Percentiles rank a stretch among this genome's conserved stretches.
These are phyloP conservation scores for Biscogniauxia sp. DNA, from an alignment of 2,329 filamentous ascomycete species.

Conservation along the genomic window DNA sequence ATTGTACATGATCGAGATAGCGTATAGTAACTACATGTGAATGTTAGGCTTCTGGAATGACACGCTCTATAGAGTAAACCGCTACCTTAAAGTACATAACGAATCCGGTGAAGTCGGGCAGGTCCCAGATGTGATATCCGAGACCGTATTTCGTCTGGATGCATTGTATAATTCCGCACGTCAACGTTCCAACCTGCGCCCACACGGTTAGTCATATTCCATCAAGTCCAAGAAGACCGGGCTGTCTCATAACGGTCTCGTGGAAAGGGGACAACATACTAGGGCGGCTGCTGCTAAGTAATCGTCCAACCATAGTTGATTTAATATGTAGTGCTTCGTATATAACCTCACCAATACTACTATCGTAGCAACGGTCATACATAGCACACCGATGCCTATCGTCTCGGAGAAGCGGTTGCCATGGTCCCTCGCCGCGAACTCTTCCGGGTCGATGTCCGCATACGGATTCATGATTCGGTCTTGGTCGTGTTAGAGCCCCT, in stretches of 20 bases:
- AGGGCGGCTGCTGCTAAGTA: slow-evolving; percentile 15
- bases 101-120: not conserved
- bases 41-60: slow-evolving; percentile 6
- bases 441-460: not conserved
- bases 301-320: slow-evolving; percentile 18
- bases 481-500: not conserved
- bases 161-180: slow-evolving; percentile 15
- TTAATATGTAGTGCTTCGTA: slow-evolving; percentile 16
- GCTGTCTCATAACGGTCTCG: not conserved
- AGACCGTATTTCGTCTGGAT: slow-evolving; percentile 16
- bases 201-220: slow-evolving; percentile 1
- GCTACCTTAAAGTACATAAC: slow-evolving; percentile 17
- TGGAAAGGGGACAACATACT: slow-evolving; percentile 12
- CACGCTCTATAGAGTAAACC: not conserved
- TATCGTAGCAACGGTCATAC: slow-evolving; percentile 13
- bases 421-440: slow-evolving; percentile 4
- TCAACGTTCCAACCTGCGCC: slow-evolving; percentile 11
- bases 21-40: slow-evolving; percentile 17
- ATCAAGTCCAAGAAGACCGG: not conserved
- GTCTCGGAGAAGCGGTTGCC: slow-evolving; percentile 12
- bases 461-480: not conserved
- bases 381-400: slow-evolving; percentile 16
- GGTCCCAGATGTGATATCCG: slow-evolving; percentile 15
- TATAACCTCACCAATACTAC: slow-evolving; percentile 18
- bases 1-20: slow-evolving; percentile 18